These are phyloP conservation scores for Neoconidiobolus thromboides DNA, from an alignment of 371 early-diverging fungal species.

Conservation along the genomic window DNA sequence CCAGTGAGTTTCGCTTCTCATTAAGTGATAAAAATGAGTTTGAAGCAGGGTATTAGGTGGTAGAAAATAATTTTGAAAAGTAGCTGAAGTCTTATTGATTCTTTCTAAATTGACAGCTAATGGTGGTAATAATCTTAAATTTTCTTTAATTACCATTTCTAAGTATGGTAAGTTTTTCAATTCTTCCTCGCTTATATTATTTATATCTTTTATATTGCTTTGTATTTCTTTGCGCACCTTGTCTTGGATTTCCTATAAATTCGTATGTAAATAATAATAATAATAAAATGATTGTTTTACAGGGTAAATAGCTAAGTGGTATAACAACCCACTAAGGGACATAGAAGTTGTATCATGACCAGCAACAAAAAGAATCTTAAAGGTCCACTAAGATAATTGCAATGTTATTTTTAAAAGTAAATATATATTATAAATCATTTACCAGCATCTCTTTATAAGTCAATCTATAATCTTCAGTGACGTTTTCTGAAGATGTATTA, in stretches of 20 bases:
- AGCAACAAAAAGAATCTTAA: conserved; percentile 5
- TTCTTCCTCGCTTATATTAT: neutral
- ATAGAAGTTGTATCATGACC: conserved; percentile 6
- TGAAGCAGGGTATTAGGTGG: neutral
- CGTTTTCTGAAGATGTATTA: neutral
- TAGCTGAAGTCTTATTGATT: neutral
- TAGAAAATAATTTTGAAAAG: neutral
- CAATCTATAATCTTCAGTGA: neutral
- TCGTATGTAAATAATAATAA: neutral
- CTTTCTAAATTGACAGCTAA: neutral
- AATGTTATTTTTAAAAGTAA: neutral
- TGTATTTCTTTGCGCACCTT: neutral
- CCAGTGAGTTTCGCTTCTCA: neutral
- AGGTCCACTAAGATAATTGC: neutral
- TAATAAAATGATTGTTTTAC: neutral
- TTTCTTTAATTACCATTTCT: neutral
- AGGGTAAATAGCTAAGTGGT: conserved; percentile 1
- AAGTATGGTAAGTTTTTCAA: neutral
- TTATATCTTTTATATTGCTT: neutral
- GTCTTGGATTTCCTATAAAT: conserved; percentile 3
- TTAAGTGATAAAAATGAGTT: neutral
- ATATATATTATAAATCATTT: neutral
- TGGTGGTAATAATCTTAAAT: neutral
- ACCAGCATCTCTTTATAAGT: neutral
- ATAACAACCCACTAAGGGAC: neutral